Percentiles rank a stretch among this genome's conserved stretches.
These are phyloP conservation scores for Camellia sinensis DNA, from an alignment of 148 eudicot species.

Conservation along the genomic window DNA sequence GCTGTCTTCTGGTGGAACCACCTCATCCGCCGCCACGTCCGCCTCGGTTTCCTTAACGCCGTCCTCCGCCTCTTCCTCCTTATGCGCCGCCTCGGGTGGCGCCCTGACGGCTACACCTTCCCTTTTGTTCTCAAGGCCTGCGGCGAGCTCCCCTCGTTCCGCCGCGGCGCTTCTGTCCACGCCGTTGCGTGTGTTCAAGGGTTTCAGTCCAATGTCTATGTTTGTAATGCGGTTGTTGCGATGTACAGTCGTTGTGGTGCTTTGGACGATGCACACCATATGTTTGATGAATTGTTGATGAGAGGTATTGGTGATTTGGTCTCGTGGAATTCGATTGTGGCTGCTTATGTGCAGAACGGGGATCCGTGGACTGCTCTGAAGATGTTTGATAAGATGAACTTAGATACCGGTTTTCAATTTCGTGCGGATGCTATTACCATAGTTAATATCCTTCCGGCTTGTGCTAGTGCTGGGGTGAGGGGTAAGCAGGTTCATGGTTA, in stretches of 20 bases:
- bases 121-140: slow-evolving; percentile 67
- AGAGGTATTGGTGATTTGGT: slow-evolving; percentile 44
- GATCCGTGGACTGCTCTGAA: slow-evolving; percentile 31
- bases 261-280: slow-evolving; percentile 35
- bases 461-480: slow-evolving; percentile 32
- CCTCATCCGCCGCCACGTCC: slow-evolving; percentile 38
- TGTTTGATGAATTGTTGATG: slow-evolving; percentile 52
- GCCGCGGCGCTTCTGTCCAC: slow-evolving; percentile 41
- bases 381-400: slow-evolving; percentile 45
- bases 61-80: slow-evolving; percentile 26
- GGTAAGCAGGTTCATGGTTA: slow-evolving; percentile 63
- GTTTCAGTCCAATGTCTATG: slow-evolving; percentile 50
- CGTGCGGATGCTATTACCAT: slow-evolving; percentile 56
- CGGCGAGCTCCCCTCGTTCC: slow-evolving; percentile 33
- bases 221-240: slow-evolving; percentile 47
- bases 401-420: slow-evolving; percentile 7
- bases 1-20: slow-evolving; percentile 53
- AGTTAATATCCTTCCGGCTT: slow-evolving; percentile 67
- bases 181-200: slow-evolving; percentile 34
- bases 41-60: not conserved
- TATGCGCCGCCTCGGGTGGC: slow-evolving; percentile 43
- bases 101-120: slow-evolving; percentile 60
- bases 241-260: slow-evolving; percentile 64
- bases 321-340: slow-evolving; percentile 73
- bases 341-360: slow-evolving; percentile 47